Evolutionary conservation across 345 rosid genomes (phyloP).

Genomic region (Aethionema arabicum): DNA sequence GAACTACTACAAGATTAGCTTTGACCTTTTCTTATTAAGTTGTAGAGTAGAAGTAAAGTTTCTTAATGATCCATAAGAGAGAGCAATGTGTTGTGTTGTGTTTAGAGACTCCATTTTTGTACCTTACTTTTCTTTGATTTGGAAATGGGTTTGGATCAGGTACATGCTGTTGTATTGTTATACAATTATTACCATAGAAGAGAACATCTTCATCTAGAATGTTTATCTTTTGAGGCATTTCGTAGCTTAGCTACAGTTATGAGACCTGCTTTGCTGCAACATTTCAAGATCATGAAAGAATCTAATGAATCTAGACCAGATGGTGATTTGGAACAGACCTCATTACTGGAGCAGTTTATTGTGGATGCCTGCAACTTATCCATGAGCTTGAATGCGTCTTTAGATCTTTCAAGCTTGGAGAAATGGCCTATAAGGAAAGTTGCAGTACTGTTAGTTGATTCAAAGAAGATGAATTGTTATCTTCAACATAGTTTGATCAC

Average conservation of each 20-base stretch:
- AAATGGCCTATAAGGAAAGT: conserved; percentile 63
- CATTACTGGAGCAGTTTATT: conserved; percentile 52
- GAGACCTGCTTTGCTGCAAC: conserved; percentile 50
- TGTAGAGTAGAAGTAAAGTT: not conserved
- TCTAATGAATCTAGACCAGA: conserved; percentile 35
- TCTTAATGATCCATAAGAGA: not conserved
- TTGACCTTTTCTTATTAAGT: not conserved
- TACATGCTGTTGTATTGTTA: conserved; percentile 67
- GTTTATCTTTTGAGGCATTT: conserved; percentile 54
- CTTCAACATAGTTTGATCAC: conserved; percentile 50
- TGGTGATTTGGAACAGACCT: conserved; percentile 47
- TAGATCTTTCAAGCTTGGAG: conserved; percentile 40
- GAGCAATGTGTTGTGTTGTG: not conserved
- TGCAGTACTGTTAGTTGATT: conserved; percentile 61
- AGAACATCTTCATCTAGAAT: conserved; percentile 49
- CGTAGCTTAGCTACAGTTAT: conserved; percentile 56
- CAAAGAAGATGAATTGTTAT: conserved; percentile 48
- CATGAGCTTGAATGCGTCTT: conserved; percentile 47
- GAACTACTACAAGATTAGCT: not conserved
- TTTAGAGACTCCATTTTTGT: not conserved
- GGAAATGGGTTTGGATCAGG: conserved; percentile 41
- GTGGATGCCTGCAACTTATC: conserved; percentile 72
- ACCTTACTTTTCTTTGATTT: not conserved
- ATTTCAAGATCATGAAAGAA: conserved; percentile 38
- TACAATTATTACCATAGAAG: conserved; percentile 74